Evolutionary conservation across 192 early-diverging fungal genomes (phyloP), one percentile per base, ranked within the genome.

Genomic region (Coemansia sp.): DNA sequence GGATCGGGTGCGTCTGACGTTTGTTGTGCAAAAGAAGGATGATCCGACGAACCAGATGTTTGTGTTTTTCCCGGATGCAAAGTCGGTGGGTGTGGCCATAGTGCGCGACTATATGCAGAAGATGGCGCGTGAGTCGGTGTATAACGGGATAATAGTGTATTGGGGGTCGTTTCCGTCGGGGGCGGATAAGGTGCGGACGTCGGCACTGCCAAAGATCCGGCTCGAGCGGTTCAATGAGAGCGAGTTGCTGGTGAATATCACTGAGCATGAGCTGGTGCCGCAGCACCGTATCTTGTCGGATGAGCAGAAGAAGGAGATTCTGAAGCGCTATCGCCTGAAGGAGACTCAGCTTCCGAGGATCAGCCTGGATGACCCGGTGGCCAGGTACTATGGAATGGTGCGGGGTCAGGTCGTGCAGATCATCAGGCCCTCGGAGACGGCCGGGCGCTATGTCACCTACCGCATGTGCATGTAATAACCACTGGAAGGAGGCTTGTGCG

Each of bases 361-460:
- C 51, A 82, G 81, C 43, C 71, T 64, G 21, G 83, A 78, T 25
- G 96, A 99, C 54, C 92, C 96, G 0, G 82, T 99, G 16, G 94
- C 96, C 54, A 80, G 89, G 58, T 99, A 94, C 79, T 99, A 94
- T 54, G 96, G 96, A 7, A 76, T 99, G 70, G 79, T 81, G 29
- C 79, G 84, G 38, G 87, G 84, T 27, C 85, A 88, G 71, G 84
- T 99, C 10, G 92, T 96, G 22, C 90, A 90, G 70, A 99, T 99
- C 39, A 90, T 91, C 55, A 74, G 96, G 42, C 83, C 90, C 18
- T 87, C 84, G 56, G 96, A 99, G 73, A 99, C 96, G 13, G 92
- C 91, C 43, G 96, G 96, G 44, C 89, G 93, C 37, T 96, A 99
- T 53, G 84, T 97, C 38, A 96, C 91, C 51, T 98, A 98, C 75